Percentiles rank a stretch among this genome's conserved stretches.
phyloP scores from a whole-genome alignment of 352 stramenopile genomes.

The Pythium utonaiense region DNA sequence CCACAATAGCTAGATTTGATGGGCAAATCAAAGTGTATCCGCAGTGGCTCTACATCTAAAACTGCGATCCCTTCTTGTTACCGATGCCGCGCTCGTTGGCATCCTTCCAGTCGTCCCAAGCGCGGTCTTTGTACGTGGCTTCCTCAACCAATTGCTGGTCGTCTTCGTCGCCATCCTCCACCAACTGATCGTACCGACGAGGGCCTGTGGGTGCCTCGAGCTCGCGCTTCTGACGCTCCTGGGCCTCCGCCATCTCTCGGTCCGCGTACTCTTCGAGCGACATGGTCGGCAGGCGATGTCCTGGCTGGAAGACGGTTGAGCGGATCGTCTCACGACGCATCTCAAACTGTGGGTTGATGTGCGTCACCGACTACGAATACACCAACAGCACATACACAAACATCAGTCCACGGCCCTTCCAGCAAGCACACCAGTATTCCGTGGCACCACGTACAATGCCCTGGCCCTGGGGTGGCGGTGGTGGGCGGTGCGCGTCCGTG shows the following conservation, averaged over 20 bases:
- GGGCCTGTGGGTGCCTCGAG: constrained; percentile 45
- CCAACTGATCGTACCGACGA: constrained; percentile 92
- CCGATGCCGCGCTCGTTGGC: constrained; percentile 93
- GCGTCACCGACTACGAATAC: constrained; percentile 60
- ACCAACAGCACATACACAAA: constrained; percentile 2
- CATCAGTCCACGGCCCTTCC: neutral
- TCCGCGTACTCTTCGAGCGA: constrained; percentile 92
- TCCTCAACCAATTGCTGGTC: constrained; percentile 90
- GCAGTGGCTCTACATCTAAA: constrained; percentile 50
- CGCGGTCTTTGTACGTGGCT: constrained; percentile 89
- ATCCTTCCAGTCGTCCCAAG: constrained; percentile 98
- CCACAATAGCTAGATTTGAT: neutral
- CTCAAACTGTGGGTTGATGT: constrained; percentile 83
- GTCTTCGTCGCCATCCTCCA: constrained; percentile 94
- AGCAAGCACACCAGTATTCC: neutral
- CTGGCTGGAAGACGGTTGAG: constrained; percentile 92
- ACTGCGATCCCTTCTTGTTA: constrained; percentile 95
- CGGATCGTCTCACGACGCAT: constrained; percentile 87
- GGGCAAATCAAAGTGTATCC: neutral
- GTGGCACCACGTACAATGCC: constrained; percentile 60
- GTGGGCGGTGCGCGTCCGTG: constrained; percentile 57
- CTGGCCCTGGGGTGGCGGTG: constrained; percentile 58
- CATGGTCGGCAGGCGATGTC: constrained; percentile 96
- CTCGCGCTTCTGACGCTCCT: constrained; percentile 81
- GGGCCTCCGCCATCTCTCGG: constrained; percentile 81